Evolutionary conservation across 345 rosid genomes (phyloP).

Genomic region (Corchorus capsularis): DNA sequence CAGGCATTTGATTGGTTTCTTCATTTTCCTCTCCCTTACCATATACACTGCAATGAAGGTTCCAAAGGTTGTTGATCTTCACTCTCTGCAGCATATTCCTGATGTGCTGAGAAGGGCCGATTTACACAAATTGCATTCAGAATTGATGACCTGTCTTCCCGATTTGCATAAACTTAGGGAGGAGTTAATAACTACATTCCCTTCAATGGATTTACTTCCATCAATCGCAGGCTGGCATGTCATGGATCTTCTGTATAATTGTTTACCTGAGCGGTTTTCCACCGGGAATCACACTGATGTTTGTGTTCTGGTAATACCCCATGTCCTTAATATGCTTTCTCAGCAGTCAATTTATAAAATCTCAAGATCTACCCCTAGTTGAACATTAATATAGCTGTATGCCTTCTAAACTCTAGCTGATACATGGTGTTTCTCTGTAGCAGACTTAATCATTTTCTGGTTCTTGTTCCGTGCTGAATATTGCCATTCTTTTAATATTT

Average conservation of each 20-base stretch:
- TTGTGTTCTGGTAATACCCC: slow-evolving; percentile 76
- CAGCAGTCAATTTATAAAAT: neutral
- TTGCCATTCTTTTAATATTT: neutral
- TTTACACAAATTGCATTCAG: slow-evolving; percentile 66
- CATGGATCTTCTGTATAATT: slow-evolving; percentile 76
- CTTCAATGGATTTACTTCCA: slow-evolving; percentile 19
- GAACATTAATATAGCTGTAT: neutral
- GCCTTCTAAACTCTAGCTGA: neutral
- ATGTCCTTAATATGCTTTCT: slow-evolving; percentile 1
- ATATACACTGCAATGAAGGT: slow-evolving; percentile 82
- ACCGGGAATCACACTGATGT: slow-evolving; percentile 69
- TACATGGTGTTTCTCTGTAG: neutral
- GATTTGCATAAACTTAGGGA: slow-evolving; percentile 52
- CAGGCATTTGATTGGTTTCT: slow-evolving; percentile 99
- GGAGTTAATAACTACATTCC: slow-evolving; percentile 15
- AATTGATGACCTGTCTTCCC: slow-evolving; percentile 60
- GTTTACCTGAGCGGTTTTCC: slow-evolving; percentile 83
- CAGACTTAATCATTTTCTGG: neutral
- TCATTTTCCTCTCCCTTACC: slow-evolving; percentile 84
- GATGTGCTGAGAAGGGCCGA: slow-evolving; percentile 67
- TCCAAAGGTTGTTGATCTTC: slow-evolving; percentile 81
- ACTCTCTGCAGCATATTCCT: slow-evolving; percentile 70
- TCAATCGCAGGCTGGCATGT: slow-evolving; percentile 60
- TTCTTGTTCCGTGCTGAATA: neutral
- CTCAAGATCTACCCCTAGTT: neutral